A percentile compares a stretch with the other conserved stretches of the same genome.
phyloP scores from a whole-genome alignment of 2,329 filamentous ascomycete genomes.

The Sclerotinia subarctica region DNA sequence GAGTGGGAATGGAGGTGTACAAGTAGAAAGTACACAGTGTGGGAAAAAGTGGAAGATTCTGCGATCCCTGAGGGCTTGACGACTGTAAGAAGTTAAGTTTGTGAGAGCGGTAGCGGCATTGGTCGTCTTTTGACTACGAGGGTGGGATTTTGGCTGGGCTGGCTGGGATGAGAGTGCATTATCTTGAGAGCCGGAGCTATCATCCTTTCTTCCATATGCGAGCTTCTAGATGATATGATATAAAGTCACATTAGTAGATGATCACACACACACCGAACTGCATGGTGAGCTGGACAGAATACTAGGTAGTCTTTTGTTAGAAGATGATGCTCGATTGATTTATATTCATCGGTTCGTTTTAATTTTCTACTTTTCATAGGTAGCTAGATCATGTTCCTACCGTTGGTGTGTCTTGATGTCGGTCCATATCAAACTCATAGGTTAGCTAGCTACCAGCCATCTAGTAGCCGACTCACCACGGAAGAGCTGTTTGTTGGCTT shows the following conservation, averaged over 20 bases:
- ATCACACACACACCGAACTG: background rate
- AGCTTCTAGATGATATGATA: background rate
- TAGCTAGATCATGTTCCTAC: too few species aligned
- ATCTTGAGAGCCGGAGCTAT: background rate
- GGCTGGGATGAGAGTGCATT: background rate
- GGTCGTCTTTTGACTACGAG: background rate
- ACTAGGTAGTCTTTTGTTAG: too few species aligned
- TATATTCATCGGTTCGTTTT: background rate
- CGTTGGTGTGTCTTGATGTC: too few species aligned
- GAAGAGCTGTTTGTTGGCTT: background rate
- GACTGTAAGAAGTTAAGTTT: background rate
- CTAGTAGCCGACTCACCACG: background rate
- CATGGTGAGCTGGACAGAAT: slow-evolving; percentile 16
- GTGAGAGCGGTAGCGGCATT: background rate
- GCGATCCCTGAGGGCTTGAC: slow-evolving; percentile 20
- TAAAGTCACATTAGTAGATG: background rate
- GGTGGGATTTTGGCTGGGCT: background rate
- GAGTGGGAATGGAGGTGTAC: background rate
- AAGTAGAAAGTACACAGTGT: slow-evolving; percentile 1
- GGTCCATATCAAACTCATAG: too few species aligned
- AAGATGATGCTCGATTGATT: background rate
- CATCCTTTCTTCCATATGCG: slow-evolving; percentile 1
- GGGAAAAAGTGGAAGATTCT: slow-evolving; percentile 11
- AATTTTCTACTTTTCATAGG: background rate
- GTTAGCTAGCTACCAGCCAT: background rate